A percentile compares a stretch with the other conserved stretches of the same genome.
phyloP scores from a whole-genome alignment of 2,329 filamentous ascomycete genomes.

The Aureobasidium namibiae region DNA sequence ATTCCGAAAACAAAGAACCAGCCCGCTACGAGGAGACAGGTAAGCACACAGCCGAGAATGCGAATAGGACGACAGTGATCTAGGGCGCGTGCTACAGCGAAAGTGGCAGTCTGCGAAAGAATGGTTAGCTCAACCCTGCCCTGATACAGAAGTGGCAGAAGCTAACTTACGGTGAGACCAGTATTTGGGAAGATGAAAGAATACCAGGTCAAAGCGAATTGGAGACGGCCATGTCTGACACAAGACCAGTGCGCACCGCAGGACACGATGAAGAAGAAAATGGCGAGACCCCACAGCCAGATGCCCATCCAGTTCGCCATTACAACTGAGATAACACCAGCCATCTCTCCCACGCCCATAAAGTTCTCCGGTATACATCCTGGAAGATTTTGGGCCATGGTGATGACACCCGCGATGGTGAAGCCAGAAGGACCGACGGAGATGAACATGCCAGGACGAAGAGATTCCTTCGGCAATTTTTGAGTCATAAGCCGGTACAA shows the following conservation, averaged over 20 bases:
- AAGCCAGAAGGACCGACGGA: slow-evolving; percentile 69
- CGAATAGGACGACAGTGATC: slow-evolving; percentile 43
- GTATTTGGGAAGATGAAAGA: slow-evolving; percentile 78
- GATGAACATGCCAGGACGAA: slow-evolving; percentile 79
- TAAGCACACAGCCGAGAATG: slow-evolving; percentile 61
- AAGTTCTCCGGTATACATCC: slow-evolving; percentile 43
- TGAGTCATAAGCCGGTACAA: slow-evolving; percentile 84
- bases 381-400: slow-evolving; percentile 46
- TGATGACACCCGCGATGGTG: slow-evolving; percentile 53
- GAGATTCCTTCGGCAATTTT: slow-evolving; percentile 67
- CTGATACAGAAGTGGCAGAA: no score
- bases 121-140: neutral
- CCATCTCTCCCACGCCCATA: slow-evolving; percentile 47
- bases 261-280: slow-evolving; percentile 78
- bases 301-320: slow-evolving; percentile 57
- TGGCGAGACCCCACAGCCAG: slow-evolving; percentile 74
- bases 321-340: slow-evolving; percentile 47
- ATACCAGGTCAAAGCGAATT: slow-evolving; percentile 81
- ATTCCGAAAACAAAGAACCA: slow-evolving; percentile 61
- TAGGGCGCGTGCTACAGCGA: slow-evolving; percentile 54
- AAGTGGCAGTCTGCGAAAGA: slow-evolving; percentile 51
- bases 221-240: slow-evolving; percentile 51
- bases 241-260: slow-evolving; percentile 69
- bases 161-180: slow-evolving; percentile 25
- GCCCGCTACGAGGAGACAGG: slow-evolving; percentile 54